phyloP scores from a whole-genome alignment of 2,329 filamentous ascomycete species.

The Pseudogymnoascus sp. region DNA sequence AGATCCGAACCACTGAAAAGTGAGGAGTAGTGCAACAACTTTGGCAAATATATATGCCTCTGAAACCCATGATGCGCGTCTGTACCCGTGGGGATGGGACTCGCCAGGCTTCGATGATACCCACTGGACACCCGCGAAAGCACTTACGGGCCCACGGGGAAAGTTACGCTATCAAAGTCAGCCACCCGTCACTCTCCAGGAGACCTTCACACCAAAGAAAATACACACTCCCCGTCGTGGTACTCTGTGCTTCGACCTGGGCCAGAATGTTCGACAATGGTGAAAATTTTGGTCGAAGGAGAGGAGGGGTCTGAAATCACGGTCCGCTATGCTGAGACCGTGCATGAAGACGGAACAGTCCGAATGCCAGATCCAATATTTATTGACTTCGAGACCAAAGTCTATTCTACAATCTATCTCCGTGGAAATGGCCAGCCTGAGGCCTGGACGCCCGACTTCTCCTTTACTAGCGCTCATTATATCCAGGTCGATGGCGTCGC shows the following conservation, averaged over 20 bases:
- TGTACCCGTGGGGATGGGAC: conserved; percentile 31
- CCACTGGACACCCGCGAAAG: conserved; percentile 29
- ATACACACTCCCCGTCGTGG: conserved; percentile 20
- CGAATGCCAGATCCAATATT: conserved; percentile 32
- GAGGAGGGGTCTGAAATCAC: conserved; percentile 24
- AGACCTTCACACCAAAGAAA: conserved; percentile 28
- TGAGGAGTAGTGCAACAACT: conserved; percentile 31
- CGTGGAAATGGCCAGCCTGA: conserved; percentile 25
- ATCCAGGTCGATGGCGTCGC: conserved; percentile 34
- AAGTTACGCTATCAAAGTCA: conserved; percentile 26
- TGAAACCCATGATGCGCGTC: conserved; percentile 30
- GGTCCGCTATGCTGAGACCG: conserved; percentile 27
- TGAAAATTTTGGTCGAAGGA: conserved; percentile 23
- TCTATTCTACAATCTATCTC: conserved; percentile 33
- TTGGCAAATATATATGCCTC: conserved; percentile 35
- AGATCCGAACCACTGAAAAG: conserved; percentile 29
- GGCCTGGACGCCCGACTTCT: conserved; percentile 33
- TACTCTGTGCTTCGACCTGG: conserved; percentile 26
- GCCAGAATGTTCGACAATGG: conserved; percentile 29
- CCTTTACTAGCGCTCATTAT: conserved; percentile 34
- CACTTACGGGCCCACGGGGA: conserved; percentile 32
- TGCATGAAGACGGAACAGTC: conserved; percentile 27
- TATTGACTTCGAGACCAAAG: conserved; percentile 32
- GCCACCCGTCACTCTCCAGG: conserved; percentile 31
- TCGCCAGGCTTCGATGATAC: conserved; percentile 23